phyloP scores from a whole-genome alignment of 345 rosid species.

The Aethionema arabicum region DNA sequence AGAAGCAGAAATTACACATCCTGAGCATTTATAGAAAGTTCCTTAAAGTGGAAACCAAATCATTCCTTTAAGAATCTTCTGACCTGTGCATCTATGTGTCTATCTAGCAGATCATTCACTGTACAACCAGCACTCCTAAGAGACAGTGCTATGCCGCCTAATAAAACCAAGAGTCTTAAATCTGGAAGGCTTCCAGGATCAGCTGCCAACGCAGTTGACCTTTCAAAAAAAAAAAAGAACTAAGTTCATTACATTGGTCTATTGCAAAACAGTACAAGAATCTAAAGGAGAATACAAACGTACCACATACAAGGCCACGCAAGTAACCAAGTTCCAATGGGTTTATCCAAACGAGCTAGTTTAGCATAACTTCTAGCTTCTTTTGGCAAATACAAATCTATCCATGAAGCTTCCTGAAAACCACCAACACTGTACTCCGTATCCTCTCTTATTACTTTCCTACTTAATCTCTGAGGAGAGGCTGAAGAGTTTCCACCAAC shows the following conservation, averaged over 20 bases:
- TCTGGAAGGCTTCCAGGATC: slow-evolving; percentile 69
- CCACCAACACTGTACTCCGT: slow-evolving; percentile 25
- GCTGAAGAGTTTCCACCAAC: slow-evolving; percentile 44
- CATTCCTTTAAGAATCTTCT: not conserved
- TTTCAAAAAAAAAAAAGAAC: slow-evolving; percentile 15
- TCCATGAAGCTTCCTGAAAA: slow-evolving; percentile 53
- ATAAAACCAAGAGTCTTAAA: slow-evolving; percentile 65
- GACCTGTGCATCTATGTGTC: slow-evolving; percentile 84
- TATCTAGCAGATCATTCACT: slow-evolving; percentile 86
- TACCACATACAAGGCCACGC: slow-evolving; percentile 98
- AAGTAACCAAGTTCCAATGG: slow-evolving; percentile 90
- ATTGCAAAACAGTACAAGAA: not conserved
- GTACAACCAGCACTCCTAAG: slow-evolving; percentile 95
- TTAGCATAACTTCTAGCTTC: slow-evolving; percentile 61
- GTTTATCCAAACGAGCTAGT: slow-evolving; percentile 83
- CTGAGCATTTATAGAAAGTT: too few relatives aligned
- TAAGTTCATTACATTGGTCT: not conserved
- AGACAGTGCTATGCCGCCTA: slow-evolving; percentile 83
- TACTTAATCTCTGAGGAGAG: slow-evolving; percentile 29
- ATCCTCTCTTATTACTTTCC: slow-evolving; percentile 35
- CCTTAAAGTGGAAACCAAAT: too few relatives aligned
- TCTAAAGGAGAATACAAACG: slow-evolving; percentile 24
- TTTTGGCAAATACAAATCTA: slow-evolving; percentile 67
- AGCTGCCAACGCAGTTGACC: slow-evolving; percentile 91
- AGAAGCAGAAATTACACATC: not conserved